Conservation (phyloP, 192 early-diverging fungal genomes). For the Kickxella alabastrina region DNA sequence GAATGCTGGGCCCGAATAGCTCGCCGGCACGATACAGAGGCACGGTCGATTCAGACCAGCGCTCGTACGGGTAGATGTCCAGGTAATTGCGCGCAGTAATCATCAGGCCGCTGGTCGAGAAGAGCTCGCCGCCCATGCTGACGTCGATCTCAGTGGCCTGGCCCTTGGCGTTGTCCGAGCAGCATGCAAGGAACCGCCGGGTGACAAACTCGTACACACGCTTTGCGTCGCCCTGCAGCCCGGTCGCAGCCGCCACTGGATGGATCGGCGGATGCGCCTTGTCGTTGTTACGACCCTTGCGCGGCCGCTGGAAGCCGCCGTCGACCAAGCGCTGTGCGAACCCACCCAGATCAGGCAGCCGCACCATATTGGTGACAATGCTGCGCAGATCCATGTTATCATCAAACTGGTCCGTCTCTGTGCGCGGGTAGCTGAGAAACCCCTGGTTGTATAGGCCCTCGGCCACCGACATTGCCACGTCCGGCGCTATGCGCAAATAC, state of each 20-base stretch:
- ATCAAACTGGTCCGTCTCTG: conserved; percentile 92
- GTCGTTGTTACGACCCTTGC: conserved; percentile 84
- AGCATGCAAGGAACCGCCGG: conserved; percentile 87
- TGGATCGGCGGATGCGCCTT: conserved; percentile 99
- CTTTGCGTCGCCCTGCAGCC: conserved; percentile 62
- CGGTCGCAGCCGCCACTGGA: conserved; percentile 61
- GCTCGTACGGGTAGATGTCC: conserved; percentile 89
- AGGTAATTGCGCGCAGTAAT: conserved; percentile 86
- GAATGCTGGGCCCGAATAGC: conserved; percentile 59
- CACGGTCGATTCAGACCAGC: conserved; percentile 73
- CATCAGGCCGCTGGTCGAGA: conserved; percentile 66
- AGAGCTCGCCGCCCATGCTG: conserved; percentile 68
- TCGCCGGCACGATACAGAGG: conserved; percentile 70
- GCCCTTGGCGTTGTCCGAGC: conserved; percentile 86
- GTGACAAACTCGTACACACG: conserved; percentile 84
- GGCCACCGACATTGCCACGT: conserved; percentile 78
- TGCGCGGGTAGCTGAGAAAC: conserved; percentile 92
- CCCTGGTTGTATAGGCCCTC: conserved; percentile 85
- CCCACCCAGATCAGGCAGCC: conserved; percentile 25
- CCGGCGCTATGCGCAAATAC: conserved; percentile 69
- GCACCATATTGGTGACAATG: conserved; percentile 61
- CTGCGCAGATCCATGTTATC: conserved; percentile 63
- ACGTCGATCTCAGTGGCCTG: conserved; percentile 73
- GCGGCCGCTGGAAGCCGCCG: conserved; percentile 69
- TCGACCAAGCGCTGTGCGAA: conserved; percentile 57